These are phyloP conservation scores for Gardenia jasminoides DNA, from an alignment of 257 asterid species.

Conservation along the genomic window DNA sequence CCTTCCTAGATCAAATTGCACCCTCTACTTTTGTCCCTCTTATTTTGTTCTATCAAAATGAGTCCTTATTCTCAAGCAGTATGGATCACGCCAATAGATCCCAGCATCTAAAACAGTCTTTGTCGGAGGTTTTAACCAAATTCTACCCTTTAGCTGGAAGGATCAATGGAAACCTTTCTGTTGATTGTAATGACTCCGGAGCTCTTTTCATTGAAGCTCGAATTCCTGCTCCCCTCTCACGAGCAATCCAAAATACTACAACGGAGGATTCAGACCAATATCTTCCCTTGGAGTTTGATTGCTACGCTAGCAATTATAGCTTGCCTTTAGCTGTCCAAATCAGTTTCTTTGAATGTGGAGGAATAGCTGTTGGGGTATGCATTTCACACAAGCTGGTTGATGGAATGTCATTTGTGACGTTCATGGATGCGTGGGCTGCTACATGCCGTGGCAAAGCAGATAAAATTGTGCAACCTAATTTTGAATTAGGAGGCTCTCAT, in stretches of 20 bases:
- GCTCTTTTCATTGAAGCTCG: constrained; percentile 29
- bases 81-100: background rate
- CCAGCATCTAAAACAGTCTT: constrained; percentile 26
- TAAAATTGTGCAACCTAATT: background rate
- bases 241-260: background rate
- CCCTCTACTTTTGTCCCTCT: background rate
- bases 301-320: background rate
- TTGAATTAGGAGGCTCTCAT: background rate
- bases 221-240: constrained; percentile 13
- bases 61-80: too few species aligned
- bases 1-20: background rate
- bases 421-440: constrained; percentile 30
- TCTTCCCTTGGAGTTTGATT: background rate
- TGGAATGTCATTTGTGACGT: constrained; percentile 7
- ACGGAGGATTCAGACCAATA: background rate
- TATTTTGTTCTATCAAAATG: constrained; percentile 9
- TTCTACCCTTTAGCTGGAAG: constrained; percentile 41
- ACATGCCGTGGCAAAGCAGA: background rate
- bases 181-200: constrained; percentile 42
- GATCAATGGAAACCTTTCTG: background rate
- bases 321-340: constrained; percentile 17
- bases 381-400: constrained; percentile 36
- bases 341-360: constrained; percentile 38
- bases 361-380: constrained; percentile 31
- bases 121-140: constrained; percentile 26